These are phyloP conservation scores for Geranium rotundifolium DNA, from an alignment of 345 rosid genomes.

Conservation along the genomic window DNA sequence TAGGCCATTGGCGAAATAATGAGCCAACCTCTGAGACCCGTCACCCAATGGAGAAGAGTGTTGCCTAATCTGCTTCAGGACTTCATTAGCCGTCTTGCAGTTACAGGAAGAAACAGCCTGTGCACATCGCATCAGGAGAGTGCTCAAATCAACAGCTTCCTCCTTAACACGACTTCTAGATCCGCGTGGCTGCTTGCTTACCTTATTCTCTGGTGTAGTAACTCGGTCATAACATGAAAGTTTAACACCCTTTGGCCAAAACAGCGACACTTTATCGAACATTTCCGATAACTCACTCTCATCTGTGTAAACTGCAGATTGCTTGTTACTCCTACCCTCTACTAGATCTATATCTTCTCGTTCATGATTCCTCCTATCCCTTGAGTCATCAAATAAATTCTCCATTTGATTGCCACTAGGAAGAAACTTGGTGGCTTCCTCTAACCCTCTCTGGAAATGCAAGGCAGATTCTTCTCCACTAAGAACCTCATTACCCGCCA, in stretches of 20 bases:
- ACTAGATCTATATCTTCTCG: slow-evolving; percentile 37
- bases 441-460: slow-evolving; percentile 64
- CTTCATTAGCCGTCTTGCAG: slow-evolving; percentile 51
- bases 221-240: slow-evolving; percentile 1
- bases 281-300: slow-evolving; percentile 45
- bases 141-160: slow-evolving; percentile 59
- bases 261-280: slow-evolving; percentile 65
- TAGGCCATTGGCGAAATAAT: slow-evolving; percentile 74
- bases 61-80: slow-evolving; percentile 65
- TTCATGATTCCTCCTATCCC: slow-evolving; percentile 42
- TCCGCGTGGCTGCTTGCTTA: slow-evolving; percentile 19
- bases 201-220: slow-evolving; percentile 6
- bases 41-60: too few relatives aligned
- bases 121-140: slow-evolving; percentile 58
- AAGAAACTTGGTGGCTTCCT: slow-evolving; percentile 84
- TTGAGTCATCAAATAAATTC: slow-evolving; percentile 12
- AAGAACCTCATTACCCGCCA: slow-evolving; percentile 35
- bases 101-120: slow-evolving; percentile 60
- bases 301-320: slow-evolving; percentile 34
- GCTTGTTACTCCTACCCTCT: slow-evolving; percentile 56
- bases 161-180: slow-evolving; percentile 24
- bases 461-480: slow-evolving; percentile 36
- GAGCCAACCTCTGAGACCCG: slow-evolving; percentile 72
- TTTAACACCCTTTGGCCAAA: slow-evolving; percentile 8
- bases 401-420: slow-evolving; percentile 36